Base-by-base conservation (phyloP, 129 eudicot species). In the Logfia minima region DNA sequence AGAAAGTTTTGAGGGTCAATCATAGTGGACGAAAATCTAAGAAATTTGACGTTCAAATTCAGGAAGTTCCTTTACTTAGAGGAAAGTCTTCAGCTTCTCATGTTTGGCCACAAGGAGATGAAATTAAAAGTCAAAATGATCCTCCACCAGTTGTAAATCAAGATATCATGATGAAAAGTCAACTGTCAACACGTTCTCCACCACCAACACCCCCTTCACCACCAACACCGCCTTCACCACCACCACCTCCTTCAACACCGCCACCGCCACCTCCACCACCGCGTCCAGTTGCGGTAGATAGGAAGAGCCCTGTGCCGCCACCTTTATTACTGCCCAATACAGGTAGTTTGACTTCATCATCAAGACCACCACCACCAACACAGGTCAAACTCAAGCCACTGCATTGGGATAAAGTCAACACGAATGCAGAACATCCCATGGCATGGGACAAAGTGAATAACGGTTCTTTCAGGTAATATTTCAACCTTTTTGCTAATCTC, bases 351-450 rank as follows among this genome's bases (percentile, higher is more conserved):
- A 59, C 75, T 61, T 73, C 95, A n/a, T 66, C 87, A 53, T 66
- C 85, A 32, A 83, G 64, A 72, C 90, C 91, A n/a, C 84, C 90
- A 31, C 86, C 89, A 18, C 65, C 80, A 3, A 80, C 87, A 4
- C 90, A 85, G 79, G 94, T 89, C 81, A 94, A 91, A 80, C 79
- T 91, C 28, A 91, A 91, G 84, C 93, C 99, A 18, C 56, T 91
- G 83, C 99, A 89, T 74, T 94, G 99, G 99, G 99, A 94, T 65
- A 94, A 91, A 82, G 92, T 94, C 87, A 94, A 91, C 43, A 61
- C 90, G 58, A 82, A 91, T 45, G 87, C 69, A 16, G 84, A 85
- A 34, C 97, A 91, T 71, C 88, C 99, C 59, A 91, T 86, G 86
- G 99, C 91, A 0, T 89, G 97, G 99, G 85, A 89, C 84, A 92